phyloP scores from a whole-genome alignment of 1,284 basidiomycete genomes.

The Fomes fomentarius region DNA sequence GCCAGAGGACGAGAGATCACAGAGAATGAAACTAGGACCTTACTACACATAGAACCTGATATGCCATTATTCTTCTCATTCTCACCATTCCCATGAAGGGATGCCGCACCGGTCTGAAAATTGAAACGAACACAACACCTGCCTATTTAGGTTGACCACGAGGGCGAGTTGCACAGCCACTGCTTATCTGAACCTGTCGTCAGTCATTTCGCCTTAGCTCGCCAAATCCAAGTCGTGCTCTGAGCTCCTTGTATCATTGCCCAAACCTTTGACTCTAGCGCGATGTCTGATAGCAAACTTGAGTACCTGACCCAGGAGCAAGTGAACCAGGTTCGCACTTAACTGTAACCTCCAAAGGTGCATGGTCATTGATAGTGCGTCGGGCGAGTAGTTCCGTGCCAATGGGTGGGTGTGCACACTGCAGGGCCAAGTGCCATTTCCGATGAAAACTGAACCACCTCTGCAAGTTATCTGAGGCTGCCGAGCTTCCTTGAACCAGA shows the following conservation, averaged over 20 bases:
- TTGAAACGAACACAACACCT: background rate
- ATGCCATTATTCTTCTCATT: too few relatives aligned
- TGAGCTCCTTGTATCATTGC: too few relatives aligned
- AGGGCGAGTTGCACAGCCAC: background rate
- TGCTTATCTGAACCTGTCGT: background rate
- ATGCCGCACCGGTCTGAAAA: background rate
- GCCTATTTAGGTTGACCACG: background rate
- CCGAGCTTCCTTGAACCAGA: slow-evolving; percentile 69
- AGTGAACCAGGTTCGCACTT: slow-evolving; percentile 44
- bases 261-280: background rate
- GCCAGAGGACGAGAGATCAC: too few relatives aligned
- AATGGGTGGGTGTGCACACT: slow-evolving; percentile 45
- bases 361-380: background rate
- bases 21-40: too few relatives aligned
- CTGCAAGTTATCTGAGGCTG: slow-evolving; percentile 75
- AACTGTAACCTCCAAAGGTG: slow-evolving; percentile 14
- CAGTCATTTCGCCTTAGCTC: background rate
- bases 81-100: too few relatives aligned
- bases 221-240: too few relatives aligned
- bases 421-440: background rate
- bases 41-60: too few relatives aligned
- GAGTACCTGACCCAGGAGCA: slow-evolving; percentile 54
- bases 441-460: background rate
- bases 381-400: slow-evolving; percentile 44
- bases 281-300: slow-evolving; percentile 21